phyloP scores from a whole-genome alignment of 768 basidiomycete species.

The Phlebiopsis flavidoalba region DNA sequence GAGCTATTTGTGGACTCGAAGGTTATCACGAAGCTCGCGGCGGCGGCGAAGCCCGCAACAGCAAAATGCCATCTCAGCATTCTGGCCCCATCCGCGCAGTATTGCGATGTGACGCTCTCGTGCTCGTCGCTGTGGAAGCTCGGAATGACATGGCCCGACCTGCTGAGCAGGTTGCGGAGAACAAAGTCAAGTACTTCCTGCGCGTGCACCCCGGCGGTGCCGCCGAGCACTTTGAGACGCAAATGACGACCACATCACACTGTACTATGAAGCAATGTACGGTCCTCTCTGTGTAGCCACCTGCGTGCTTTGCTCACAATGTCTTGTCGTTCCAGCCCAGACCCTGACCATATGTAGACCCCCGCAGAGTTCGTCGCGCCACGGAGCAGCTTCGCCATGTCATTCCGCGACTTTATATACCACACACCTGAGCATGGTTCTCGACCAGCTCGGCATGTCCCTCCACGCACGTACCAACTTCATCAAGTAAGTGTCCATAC shows the following conservation, averaged over 20 bases:
- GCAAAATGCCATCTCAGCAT: slow-evolving; percentile 77
- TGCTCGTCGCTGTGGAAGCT: slow-evolving; percentile 75
- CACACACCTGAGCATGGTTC: slow-evolving; percentile 75
- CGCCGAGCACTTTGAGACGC: slow-evolving; percentile 80
- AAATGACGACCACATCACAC: slow-evolving; percentile 68
- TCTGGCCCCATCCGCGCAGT: slow-evolving; percentile 66
- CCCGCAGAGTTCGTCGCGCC: slow-evolving; percentile 74
- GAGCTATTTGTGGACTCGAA: slow-evolving; percentile 75
- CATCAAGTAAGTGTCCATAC: slow-evolving; percentile 52
- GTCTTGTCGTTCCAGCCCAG: slow-evolving; percentile 48
- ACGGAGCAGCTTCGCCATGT: slow-evolving; percentile 83
- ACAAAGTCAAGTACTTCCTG: slow-evolving; percentile 79
- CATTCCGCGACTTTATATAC: slow-evolving; percentile 73
- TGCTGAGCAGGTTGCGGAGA: slow-evolving; percentile 52
- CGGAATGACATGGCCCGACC: slow-evolving; percentile 74
- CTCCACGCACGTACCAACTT: slow-evolving; percentile 78
- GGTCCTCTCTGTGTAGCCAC: slow-evolving; percentile 21
- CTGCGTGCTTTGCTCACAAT: slow-evolving; percentile 1
- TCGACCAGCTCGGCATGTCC: slow-evolving; percentile 82
- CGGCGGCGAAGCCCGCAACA: slow-evolving; percentile 65
- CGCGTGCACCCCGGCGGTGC: slow-evolving; percentile 83
- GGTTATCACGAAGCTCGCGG: slow-evolving; percentile 71
- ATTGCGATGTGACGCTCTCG: slow-evolving; percentile 72
- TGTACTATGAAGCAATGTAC: slow-evolving; percentile 85
- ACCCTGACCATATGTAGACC: slow-evolving; percentile 72